Evolutionary conservation across 148 eudicot genomes (phyloP), one percentile per base, ranked within the genome.

Genomic region (Gaultheria prostrata): DNA sequence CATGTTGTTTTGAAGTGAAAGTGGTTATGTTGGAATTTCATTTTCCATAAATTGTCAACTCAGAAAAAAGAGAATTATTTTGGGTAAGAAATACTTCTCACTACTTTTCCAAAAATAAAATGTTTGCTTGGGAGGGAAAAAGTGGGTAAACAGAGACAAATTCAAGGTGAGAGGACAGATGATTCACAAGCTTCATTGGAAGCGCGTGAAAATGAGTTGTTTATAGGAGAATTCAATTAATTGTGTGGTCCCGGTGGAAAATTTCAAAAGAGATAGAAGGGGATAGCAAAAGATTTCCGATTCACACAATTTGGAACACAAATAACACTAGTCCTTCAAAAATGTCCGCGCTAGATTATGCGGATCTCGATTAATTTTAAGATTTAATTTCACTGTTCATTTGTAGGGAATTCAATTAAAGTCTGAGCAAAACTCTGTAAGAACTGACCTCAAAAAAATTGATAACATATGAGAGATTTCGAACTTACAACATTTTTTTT

Each of bases 121-220:
- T 26, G 13, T 28, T 24, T 67, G 17, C 33, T 67, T 67, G 3
- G 14, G 33, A 13, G 33, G 14, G 4, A 26, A 26, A 63, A 63
- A 24, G 11, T 6, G 32, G 26, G 30, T 54, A 54, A 12, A 24
- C 30, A 24, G 24, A n/a, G 32, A 63, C 72, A 28, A 28, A 67
- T 24, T 39, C 43, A 39, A 3, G 72, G 72, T 28, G 72, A 67
- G 72, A 67, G 72, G 72, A 67, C 71, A 3, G 1, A 67, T 67
- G 17, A 67, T 67, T 3, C 1, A 28, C 35, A 67, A 67, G 72
- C 72, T 67, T 67, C 72, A 28, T 28, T 67, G 35, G 72, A 67
- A 67, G 72, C 35, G 72, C 35, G 72, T 67, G 72, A 67, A 54
- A 67, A 67, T 67, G 35, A 67, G 72, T 12, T 11, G 72, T 26